Conservation (phyloP, 2,329 filamentous ascomycete species). For the Escovopsis weberi region DNA sequence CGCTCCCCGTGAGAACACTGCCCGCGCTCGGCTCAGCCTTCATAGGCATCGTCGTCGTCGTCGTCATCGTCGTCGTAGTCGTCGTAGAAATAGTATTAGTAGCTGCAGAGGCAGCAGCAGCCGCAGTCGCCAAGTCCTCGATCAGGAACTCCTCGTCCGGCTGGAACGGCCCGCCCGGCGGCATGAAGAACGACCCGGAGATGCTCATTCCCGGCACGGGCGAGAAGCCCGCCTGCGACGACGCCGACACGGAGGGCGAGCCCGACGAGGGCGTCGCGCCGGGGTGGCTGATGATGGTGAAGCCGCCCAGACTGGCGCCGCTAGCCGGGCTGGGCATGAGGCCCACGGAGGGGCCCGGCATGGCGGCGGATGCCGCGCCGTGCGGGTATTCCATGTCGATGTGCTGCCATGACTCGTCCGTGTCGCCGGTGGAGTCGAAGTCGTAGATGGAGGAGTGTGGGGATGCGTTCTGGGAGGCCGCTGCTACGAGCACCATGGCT, state of each 20-base stretch:
- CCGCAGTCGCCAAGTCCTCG: slow-evolving; percentile 12
- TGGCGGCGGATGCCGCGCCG: slow-evolving; percentile 14
- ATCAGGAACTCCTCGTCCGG: slow-evolving; percentile 7
- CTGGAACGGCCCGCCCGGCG: slow-evolving; percentile 19
- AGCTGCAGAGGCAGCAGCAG: no score
- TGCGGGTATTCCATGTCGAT: slow-evolving; percentile 19
- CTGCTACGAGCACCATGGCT: slow-evolving; percentile 21
- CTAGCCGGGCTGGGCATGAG: slow-evolving; percentile 37
- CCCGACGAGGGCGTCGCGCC: no score
- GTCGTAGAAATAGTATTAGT: no score
- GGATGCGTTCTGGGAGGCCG: slow-evolving; percentile 20
- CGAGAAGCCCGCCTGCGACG: slow-evolving; percentile 22
- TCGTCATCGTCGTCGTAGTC: no score
- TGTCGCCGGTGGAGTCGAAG: slow-evolving; percentile 23
- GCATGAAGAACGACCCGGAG: slow-evolving; percentile 19
- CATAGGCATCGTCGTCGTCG: slow-evolving; percentile 8
- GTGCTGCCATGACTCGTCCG: slow-evolving; percentile 32
- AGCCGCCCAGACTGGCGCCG: slow-evolving; percentile 33
- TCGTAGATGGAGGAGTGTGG: slow-evolving; percentile 26
- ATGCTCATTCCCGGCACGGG: slow-evolving; percentile 26
- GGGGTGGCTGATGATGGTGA: slow-evolving; percentile 28
- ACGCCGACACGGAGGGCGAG: slow-evolving; percentile 9
- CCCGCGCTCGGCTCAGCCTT: slow-evolving; percentile 3
- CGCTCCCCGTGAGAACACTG: slow-evolving; percentile 1
- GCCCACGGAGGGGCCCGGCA: slow-evolving; percentile 21